Conservation (phyloP, 306 rosid genomes). For the Castanospermum australe region DNA sequence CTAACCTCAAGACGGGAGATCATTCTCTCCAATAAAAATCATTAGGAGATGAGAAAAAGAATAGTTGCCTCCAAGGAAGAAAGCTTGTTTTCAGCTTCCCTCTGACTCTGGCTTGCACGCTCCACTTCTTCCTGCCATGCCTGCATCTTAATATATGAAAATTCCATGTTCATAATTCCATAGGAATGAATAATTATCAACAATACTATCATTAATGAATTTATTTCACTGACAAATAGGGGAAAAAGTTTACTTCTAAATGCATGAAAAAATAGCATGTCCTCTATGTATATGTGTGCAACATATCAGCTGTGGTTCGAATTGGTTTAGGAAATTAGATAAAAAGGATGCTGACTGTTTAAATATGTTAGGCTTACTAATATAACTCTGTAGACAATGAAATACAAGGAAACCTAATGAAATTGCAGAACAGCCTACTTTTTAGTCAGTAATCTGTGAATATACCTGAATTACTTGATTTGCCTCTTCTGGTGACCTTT, state of each 20-base stretch:
- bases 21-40: constrained; percentile 23
- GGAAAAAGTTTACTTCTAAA: not conserved
- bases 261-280: not conserved
- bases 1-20: constrained; percentile 5
- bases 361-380: not conserved
- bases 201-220: not conserved
- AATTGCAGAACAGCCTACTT: not conserved
- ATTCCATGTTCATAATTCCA: constrained; percentile 6
- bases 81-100: constrained; percentile 94
- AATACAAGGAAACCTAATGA: constrained; percentile 2
- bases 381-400: not conserved
- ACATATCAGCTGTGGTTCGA: not conserved
- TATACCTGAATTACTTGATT: constrained; percentile 91
- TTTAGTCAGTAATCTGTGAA: not conserved
- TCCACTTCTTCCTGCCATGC: constrained; percentile 99
- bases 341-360: not conserved
- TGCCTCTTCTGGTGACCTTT: constrained; percentile 86
- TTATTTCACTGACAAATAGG: not conserved
- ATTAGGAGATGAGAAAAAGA: constrained; percentile 7
- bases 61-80: constrained; percentile 76
- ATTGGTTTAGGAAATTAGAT: not conserved
- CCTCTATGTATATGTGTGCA: not conserved
- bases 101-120: constrained; percentile 92
- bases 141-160: constrained; percentile 58
- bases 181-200: constrained; percentile 21